Conservation (phyloP, 495 filamentous ascomycete species). For the Talaromyces ruber region DNA sequence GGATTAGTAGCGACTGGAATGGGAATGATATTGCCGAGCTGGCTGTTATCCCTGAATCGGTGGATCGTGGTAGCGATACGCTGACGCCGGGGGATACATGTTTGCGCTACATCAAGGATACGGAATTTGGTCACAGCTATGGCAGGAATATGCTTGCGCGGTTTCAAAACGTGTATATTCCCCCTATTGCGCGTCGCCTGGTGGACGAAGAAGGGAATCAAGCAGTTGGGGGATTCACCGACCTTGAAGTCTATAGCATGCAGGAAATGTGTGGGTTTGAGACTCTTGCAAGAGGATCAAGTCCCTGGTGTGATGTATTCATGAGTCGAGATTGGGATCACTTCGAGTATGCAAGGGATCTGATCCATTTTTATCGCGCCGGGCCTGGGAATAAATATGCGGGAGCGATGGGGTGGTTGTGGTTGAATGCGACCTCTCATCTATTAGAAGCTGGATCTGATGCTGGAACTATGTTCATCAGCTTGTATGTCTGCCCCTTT, state of each 20-base stretch:
- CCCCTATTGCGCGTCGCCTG: constrained; percentile 36
- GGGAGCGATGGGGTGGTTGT: constrained; percentile 52
- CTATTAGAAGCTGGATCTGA: constrained; percentile 38
- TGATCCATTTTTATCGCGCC: constrained; percentile 52
- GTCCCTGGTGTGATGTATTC: constrained; percentile 52
- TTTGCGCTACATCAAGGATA: constrained; percentile 38
- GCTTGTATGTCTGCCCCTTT: constrained; percentile 37
- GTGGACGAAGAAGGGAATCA: constrained; percentile 28
- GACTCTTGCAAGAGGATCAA: constrained; percentile 41
- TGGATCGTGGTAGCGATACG: constrained; percentile 42
- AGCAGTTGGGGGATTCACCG: constrained; percentile 23
- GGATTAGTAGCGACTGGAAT: constrained; percentile 34
- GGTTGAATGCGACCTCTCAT: constrained; percentile 49
- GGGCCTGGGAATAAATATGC: constrained; percentile 51
- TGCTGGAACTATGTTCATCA: constrained; percentile 45
- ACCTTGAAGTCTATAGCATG: constrained; percentile 49
- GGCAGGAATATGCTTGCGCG: constrained; percentile 35
- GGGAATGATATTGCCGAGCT: constrained; percentile 23
- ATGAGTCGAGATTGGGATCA: constrained; percentile 45
- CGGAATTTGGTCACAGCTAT: constrained; percentile 37
- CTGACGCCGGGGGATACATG: constrained; percentile 53
- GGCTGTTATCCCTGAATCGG: constrained; percentile 44
- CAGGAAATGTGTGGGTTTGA: constrained; percentile 58
- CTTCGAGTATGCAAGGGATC: constrained; percentile 54
- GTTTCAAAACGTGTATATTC: constrained; percentile 42